phyloP scores from a whole-genome alignment of 352 stramenopile genomes.

The Phytophthora macrochlamydospora region DNA sequence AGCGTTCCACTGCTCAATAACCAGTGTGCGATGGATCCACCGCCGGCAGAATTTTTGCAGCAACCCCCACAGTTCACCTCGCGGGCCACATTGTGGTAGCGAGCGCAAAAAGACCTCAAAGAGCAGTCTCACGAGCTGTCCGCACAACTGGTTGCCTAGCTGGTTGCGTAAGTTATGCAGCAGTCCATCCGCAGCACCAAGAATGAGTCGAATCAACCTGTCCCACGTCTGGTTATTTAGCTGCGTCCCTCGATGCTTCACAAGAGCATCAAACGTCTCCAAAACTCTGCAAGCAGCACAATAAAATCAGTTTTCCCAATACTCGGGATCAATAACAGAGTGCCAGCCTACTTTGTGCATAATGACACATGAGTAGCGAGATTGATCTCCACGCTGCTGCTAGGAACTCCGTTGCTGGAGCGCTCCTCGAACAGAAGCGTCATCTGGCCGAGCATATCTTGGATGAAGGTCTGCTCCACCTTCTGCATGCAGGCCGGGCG shows the following conservation, averaged over 20 bases:
- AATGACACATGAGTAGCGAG: conserved; percentile 76
- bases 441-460: conserved; percentile 88
- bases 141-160: conserved; percentile 77
- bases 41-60: conserved; percentile 88
- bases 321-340: conserved; percentile 1
- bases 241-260: conserved; percentile 63
- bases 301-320: conserved; percentile 4
- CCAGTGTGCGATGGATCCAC: conserved; percentile 85
- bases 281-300: conserved; percentile 49
- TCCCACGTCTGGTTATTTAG: conserved; percentile 85
- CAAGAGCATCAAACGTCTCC: conserved; percentile 77
- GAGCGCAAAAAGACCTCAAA: conserved; percentile 85
- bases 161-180: conserved; percentile 77
- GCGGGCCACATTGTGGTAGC: conserved; percentile 66
- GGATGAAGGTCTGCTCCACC: conserved; percentile 85
- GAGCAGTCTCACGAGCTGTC: conserved; percentile 73
- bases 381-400: conserved; percentile 27
- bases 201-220: conserved; percentile 76
- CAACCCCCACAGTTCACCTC: conserved; percentile 77
- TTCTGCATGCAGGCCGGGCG: conserved; percentile 80
- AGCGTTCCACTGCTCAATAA: conserved; percentile 89
- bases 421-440: conserved; percentile 88
- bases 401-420: conserved; percentile 25
- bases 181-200: conserved; percentile 77
- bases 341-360: conserved; percentile 60